These are phyloP conservation scores for Baorangia bicolor DNA, from an alignment of 768 basidiomycete species.

Conservation along the genomic window DNA sequence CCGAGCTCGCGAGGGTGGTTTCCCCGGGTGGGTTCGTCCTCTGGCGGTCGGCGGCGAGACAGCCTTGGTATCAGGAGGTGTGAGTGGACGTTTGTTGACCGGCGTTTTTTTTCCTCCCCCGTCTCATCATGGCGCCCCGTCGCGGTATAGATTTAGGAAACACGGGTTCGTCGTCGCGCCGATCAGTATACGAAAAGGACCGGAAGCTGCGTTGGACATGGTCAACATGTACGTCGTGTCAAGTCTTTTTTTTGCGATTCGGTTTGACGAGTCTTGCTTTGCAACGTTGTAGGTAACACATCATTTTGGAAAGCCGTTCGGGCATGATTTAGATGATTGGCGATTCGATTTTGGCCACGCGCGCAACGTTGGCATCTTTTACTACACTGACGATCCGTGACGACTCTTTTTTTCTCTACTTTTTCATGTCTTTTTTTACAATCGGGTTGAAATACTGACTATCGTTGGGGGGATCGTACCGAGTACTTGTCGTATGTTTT, in stretches of 20 bases:
- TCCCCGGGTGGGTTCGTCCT: constrained; percentile 58
- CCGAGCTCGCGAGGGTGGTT: constrained; percentile 55
- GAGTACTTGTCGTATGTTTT: too few species aligned
- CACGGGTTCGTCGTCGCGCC: constrained; percentile 54
- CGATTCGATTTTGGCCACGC: too few species aligned
- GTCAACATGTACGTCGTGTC: constrained; percentile 77
- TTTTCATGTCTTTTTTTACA: too few species aligned
- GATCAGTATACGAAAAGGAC: constrained; percentile 52
- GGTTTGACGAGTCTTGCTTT: background rate
- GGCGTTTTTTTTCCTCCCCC: background rate
- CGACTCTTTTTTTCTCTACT: too few species aligned
- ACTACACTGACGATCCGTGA: too few species aligned
- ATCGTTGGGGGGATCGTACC: too few species aligned
- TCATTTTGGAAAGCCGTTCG: constrained; percentile 34
- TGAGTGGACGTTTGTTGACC: constrained; percentile 25
- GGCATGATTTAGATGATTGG: too few species aligned
- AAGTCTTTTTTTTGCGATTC: too few species aligned
- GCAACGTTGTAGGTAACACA: constrained; percentile 27
- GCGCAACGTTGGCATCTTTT: too few species aligned
- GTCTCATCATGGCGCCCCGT: background rate
- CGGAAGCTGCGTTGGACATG: constrained; percentile 52
- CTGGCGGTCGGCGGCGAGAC: constrained; percentile 62
- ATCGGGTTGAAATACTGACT: too few species aligned
- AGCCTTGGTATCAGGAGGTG: constrained; percentile 65
- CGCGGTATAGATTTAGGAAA: constrained; percentile 43